A percentile compares a stretch with the other conserved stretches of the same genome.
These are phyloP conservation scores for Pseudohyphozyma bogoriensis DNA, from an alignment of 768 basidiomycete genomes.

Conservation along the genomic window DNA sequence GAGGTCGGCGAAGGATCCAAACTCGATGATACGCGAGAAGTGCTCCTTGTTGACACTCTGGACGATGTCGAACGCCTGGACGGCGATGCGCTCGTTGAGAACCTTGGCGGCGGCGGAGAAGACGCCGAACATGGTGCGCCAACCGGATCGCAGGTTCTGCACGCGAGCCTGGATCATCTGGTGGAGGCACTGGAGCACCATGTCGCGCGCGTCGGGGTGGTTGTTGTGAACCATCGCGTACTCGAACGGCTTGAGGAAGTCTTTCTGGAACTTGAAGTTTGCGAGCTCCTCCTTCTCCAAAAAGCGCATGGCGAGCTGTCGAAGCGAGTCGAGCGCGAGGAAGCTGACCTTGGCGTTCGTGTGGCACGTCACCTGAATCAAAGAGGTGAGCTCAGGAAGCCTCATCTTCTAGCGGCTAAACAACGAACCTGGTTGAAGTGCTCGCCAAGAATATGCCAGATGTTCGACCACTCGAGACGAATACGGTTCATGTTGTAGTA, in stretches of 20 bases:
- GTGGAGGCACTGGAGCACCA: slow-evolving; percentile 95
- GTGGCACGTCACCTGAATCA: slow-evolving; percentile 85
- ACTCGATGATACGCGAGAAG: slow-evolving; percentile 77
- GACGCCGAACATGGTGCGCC: slow-evolving; percentile 98
- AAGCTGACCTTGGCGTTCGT: slow-evolving; percentile 92
- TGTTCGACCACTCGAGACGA: slow-evolving; percentile 92
- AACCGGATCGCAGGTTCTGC: slow-evolving; percentile 91
- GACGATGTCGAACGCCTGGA: slow-evolving; percentile 90
- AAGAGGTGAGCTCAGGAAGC: background rate
- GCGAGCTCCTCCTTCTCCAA: slow-evolving; percentile 95
- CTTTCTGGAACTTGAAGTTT: slow-evolving; percentile 98
- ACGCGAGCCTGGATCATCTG: slow-evolving; percentile 97
- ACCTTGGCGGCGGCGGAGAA: slow-evolving; percentile 91
- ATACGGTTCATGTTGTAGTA: slow-evolving; percentile 99
- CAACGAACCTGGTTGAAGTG: slow-evolving; percentile 83
- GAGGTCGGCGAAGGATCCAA: slow-evolving; percentile 90
- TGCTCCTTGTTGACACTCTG: slow-evolving; percentile 81
- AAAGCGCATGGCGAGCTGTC: slow-evolving; percentile 96
- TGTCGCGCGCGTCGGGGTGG: slow-evolving; percentile 89
- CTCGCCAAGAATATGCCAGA: slow-evolving; percentile 96
- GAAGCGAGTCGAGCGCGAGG: slow-evolving; percentile 90
- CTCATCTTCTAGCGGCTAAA: background rate
- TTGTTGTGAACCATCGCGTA: slow-evolving; percentile 94
- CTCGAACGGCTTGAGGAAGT: slow-evolving; percentile 95
- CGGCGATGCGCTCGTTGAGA: slow-evolving; percentile 68